Evolutionary conservation across 306 rosid genomes (phyloP), one percentile per base, ranked within the genome.

Genomic region (Cucumis hystrix): DNA sequence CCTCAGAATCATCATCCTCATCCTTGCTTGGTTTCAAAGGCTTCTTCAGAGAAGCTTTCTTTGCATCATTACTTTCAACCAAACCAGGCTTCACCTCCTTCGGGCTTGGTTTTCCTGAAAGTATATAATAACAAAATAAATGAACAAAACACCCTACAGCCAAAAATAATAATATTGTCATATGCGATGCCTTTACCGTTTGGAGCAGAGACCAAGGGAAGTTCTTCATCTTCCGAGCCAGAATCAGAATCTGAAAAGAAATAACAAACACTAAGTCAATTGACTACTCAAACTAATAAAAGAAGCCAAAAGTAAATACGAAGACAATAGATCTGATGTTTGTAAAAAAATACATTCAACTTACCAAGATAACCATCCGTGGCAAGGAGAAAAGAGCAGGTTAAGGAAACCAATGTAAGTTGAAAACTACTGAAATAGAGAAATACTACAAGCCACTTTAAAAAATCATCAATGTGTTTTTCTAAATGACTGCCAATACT

Each of bases 1-100:
- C 78, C 1, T 74, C 88, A n/a, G 89, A 84, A 0, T 30, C 41
- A 4, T 80, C 88, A 0, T 77, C 78, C 2, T 78, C 88, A 10
- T 18, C 86, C 63, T 89, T 88, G 80, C 73, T 83, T 2, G 89
- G 91, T 6, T 88, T 92, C 35, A 77, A 70, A 78, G 87, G 79
- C 68, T 89, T 94, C 82, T 7, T 33, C 37, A 33, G 37, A 33
- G 37, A 33, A 33, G 79, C 80, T 77, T 89, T 92, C n/a, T 76
- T 85, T 14, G 85, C 13, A n/a, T 85, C 5, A 60, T 59, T 76
- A 33, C 5, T 33, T 33, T 33, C 5, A 33, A 33, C 37, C 37
- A 4, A 33, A 33, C 4, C 79, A 25, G 54, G 64, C 76, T 86
- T 89, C 25, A 79, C 81, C 20, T 33, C 51, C 64, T 86, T 88